Percentiles rank a stretch among this genome's conserved stretches.
Conservation (phyloP, 2,329 filamentous ascomycete genomes). For the Talaromyces albobiverticillius region DNA sequence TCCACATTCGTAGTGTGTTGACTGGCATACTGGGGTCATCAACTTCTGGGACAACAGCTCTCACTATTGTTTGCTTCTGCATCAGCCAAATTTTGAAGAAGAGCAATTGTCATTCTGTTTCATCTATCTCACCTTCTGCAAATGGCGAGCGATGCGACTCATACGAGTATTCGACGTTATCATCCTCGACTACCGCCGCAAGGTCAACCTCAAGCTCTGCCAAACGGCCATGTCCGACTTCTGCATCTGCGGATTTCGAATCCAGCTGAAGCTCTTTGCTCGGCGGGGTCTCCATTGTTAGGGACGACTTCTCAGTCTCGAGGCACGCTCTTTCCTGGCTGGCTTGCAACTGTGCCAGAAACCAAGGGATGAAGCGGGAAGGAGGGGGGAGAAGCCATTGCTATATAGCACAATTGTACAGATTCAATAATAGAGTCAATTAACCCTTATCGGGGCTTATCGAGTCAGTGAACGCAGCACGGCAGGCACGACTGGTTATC, state of each 20-base stretch:
- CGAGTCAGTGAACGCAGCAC: no score
- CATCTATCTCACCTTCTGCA: slow-evolving; percentile 16
- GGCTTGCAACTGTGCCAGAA: no score
- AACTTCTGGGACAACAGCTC: slow-evolving; percentile 26
- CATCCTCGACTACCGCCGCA: slow-evolving; percentile 10
- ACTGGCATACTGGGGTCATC: slow-evolving; percentile 27
- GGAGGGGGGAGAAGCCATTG: no score
- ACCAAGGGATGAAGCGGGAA: not conserved
- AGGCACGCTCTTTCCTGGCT: not conserved
- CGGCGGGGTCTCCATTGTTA: slow-evolving; percentile 3
- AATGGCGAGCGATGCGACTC: slow-evolving; percentile 28
- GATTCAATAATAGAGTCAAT: not conserved
- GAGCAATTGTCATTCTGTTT: not conserved
- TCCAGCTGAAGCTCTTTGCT: slow-evolving; percentile 5
- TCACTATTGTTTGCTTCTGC: slow-evolving; percentile 2
- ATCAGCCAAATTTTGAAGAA: not conserved
- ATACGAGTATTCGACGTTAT: slow-evolving; percentile 15
- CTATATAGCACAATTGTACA: no score
- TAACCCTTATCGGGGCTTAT: not conserved
- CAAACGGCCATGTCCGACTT: slow-evolving; percentile 9
- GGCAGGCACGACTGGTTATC: no score
- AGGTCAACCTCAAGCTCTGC: slow-evolving; percentile 15
- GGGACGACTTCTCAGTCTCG: not conserved
- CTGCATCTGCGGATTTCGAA: slow-evolving; percentile 5
- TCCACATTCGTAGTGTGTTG: slow-evolving; percentile 39